A percentile compares a stretch with the other conserved stretches of the same genome.
These are phyloP conservation scores for Ceratocystis cubensis DNA, from an alignment of 2,329 filamentous ascomycete genomes.

Conservation along the genomic window DNA sequence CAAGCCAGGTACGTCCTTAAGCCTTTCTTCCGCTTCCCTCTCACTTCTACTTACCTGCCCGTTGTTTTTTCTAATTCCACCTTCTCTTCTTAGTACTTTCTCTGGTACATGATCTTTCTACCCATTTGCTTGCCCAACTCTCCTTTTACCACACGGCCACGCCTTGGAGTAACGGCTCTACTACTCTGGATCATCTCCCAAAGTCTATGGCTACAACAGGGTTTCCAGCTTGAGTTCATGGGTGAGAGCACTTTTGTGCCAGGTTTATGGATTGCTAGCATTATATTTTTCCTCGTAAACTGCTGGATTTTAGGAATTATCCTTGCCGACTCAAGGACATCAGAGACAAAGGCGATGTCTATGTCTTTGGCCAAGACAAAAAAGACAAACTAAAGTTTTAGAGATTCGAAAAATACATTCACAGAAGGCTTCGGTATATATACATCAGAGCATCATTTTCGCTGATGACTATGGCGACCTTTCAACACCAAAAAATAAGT, in stretches of 20 bases:
- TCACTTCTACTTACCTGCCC: background rate
- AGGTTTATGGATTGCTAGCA: constrained; percentile 62
- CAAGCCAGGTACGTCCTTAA: constrained; percentile 61
- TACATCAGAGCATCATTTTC: background rate
- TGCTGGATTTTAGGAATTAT: constrained; percentile 77
- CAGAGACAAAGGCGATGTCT: constrained; percentile 1
- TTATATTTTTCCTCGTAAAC: constrained; percentile 75
- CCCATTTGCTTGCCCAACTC: constrained; percentile 81
- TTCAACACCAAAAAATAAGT: background rate
- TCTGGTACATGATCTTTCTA: constrained; percentile 93
- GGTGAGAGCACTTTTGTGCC: constrained; percentile 75
- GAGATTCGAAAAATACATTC: background rate
- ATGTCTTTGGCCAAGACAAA: background rate
- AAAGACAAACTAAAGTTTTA: background rate
- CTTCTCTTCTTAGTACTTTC: constrained; percentile 58
- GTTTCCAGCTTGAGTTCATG: constrained; percentile 64
- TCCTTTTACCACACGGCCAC: constrained; percentile 49
- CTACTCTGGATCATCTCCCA: constrained; percentile 65
- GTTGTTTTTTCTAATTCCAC: background rate
- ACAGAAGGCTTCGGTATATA: background rate
- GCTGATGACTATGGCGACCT: background rate
- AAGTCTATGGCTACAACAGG: constrained; percentile 63
- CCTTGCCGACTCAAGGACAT: constrained; percentile 46
- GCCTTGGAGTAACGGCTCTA: constrained; percentile 52
- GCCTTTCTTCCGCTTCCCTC: background rate